A percentile compares a stretch with the other conserved stretches of the same genome.
Conservation (phyloP, 768 basidiomycete species). For the Pulveroboletus sp. region DNA sequence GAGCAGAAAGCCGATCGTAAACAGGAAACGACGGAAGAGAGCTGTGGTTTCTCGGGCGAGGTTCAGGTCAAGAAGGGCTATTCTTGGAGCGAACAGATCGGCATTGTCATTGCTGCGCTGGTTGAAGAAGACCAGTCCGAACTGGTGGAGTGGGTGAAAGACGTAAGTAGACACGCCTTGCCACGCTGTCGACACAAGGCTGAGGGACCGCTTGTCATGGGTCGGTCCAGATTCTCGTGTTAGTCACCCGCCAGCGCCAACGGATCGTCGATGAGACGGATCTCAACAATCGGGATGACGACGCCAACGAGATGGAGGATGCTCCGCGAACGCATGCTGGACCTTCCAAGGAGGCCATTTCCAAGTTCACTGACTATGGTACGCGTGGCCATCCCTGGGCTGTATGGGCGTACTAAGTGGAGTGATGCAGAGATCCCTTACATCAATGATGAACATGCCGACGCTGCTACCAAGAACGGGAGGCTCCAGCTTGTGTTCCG, state of each 20-base stretch:
- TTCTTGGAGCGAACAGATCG: conserved; percentile 85
- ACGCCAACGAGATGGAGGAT: conserved; percentile 31
- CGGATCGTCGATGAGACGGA: conserved; percentile 60
- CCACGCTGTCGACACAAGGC: conserved; percentile 20
- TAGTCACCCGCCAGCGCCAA: conserved; percentile 56
- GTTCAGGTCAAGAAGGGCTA: conserved; percentile 83
- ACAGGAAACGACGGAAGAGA: conserved; percentile 31
- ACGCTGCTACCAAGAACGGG: conserved; percentile 72
- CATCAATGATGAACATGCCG: conserved; percentile 65
- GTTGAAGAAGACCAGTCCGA: conserved; percentile 58
- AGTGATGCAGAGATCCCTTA: conserved; percentile 66
- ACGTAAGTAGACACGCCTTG: conserved; percentile 48
- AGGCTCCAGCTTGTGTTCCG: conserved; percentile 83
- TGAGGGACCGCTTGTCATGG: conserved; percentile 8
- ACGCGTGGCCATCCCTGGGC: conserved; percentile 28
- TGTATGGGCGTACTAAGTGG: conserved; percentile 2
- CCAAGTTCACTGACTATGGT: conserved; percentile 75
- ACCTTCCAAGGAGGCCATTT: conserved; percentile 65
- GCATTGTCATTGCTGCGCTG: conserved; percentile 74
- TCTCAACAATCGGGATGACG: conserved; percentile 36
- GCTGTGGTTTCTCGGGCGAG: conserved; percentile 51
- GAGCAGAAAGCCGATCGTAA: conserved; percentile 38
- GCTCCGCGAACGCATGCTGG: conserved; percentile 24
- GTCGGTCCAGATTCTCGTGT: conserved; percentile 49
- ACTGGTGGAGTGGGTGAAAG: conserved; percentile 75